Evolutionary conservation across 1,284 basidiomycete genomes (phyloP), one percentile per base, ranked within the genome.

Genomic region (Paramarasmius palmivorus): DNA sequence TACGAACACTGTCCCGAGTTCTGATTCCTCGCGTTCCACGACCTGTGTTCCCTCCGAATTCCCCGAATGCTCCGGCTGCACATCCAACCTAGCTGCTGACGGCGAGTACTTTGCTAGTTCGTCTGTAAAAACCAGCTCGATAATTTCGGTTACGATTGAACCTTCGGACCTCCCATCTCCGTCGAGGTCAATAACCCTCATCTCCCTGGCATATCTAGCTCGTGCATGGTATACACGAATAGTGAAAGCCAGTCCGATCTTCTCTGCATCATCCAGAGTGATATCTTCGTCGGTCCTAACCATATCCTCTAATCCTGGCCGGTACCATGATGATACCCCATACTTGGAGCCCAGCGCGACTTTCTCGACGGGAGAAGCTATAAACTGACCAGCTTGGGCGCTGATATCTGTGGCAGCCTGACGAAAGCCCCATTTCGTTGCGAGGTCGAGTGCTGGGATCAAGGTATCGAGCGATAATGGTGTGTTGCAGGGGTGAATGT

Each of bases 281-380:
- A 49, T 49, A 25, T 49, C 48, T 12, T 37, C 48, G 25, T 49
- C 48, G 34, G 34, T 49, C 22, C 12, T n/a, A 5, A 49, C 48
- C n/a, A 49, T n/a, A 6, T 37, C 34, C 23, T 49, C 48, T 7
- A 49, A 35, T 9, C 48, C 48, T 20, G 17, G 29, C 7, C 48
- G 48, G 20, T 35, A 49, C 48, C 48, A 49, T 22, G 20, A 3
- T 10, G 22, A 7, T n/a, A 49, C 14, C 34, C 12, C 25, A 22
- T 38, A 49, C 22, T 38, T 23, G 14, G 14, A 23, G 5, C 48
- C 48, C 17, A 49, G 19, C 9, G 37, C 17, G 15, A 49, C 12
- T 25, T 49, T 49, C 34, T 39, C n/a, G 7, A 22, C 17, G 14
- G 35, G 34, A 2, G 48, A 37, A 17, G 19, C 15, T 10, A 49